A percentile compares a stretch with the other conserved stretches of the same genome.
Conservation (phyloP, 1,284 basidiomycete species). For the Cryptococcus depauperatus region DNA sequence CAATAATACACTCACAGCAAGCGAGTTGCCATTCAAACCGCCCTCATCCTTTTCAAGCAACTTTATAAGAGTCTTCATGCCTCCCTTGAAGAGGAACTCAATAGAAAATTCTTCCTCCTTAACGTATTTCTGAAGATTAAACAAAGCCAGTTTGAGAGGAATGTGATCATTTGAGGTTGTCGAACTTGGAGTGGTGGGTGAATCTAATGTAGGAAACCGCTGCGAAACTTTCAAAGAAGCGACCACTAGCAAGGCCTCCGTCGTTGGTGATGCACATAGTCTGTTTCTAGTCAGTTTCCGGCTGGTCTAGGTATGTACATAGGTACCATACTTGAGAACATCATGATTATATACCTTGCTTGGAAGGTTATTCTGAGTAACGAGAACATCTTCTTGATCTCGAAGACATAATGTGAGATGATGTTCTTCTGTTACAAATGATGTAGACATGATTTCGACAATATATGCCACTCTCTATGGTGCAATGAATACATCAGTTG, state of each 20-base stretch:
- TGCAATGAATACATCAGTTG: neutral
- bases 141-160: constrained; percentile 44
- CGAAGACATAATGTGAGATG: constrained; percentile 73
- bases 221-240: constrained; percentile 26
- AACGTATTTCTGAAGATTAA: constrained; percentile 77
- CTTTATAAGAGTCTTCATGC: constrained; percentile 64
- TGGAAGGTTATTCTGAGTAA: constrained; percentile 77
- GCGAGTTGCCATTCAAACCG: constrained; percentile 61
- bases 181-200: constrained; percentile 10
- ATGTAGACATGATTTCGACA: constrained; percentile 41
- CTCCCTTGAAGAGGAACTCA: constrained; percentile 69
- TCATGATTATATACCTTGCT: constrained; percentile 71
- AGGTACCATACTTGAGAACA: constrained; percentile 71
- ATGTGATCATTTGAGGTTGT: constrained; percentile 25
- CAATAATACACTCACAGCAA: constrained; percentile 54
- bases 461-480: constrained; percentile 34
- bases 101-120: constrained; percentile 81
- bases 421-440: constrained; percentile 71
- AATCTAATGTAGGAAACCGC: constrained; percentile 8
- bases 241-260: constrained; percentile 35
- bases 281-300: constrained; percentile 16
- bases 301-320: no score
- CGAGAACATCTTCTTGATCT: constrained; percentile 76
- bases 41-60: constrained; percentile 55
- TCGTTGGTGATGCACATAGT: constrained; percentile 34